A percentile compares a stretch with the other conserved stretches of the same genome.
phyloP scores from a whole-genome alignment of 164 flowering plant species.

The Macadamia tetraphylla region DNA sequence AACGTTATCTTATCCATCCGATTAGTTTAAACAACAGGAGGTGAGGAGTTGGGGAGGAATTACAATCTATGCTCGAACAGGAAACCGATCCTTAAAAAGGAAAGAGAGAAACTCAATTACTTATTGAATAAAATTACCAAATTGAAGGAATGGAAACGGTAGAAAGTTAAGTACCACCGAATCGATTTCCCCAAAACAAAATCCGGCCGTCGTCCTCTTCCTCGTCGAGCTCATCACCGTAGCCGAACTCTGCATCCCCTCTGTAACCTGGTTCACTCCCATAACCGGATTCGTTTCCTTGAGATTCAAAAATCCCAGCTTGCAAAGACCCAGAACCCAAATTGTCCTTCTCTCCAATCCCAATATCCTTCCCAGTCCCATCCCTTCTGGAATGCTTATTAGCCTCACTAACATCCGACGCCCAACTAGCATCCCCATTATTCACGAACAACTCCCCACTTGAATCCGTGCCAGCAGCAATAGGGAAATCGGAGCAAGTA shows the following conservation, averaged over 20 bases:
- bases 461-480: constrained; percentile 79
- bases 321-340: constrained; percentile 33
- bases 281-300: constrained; percentile 82
- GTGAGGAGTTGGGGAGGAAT: neutral
- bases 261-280: constrained; percentile 92
- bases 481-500: constrained; percentile 74
- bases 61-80: neutral
- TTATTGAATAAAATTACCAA: neutral
- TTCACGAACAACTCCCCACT: constrained; percentile 87
- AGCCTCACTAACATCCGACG: constrained; percentile 75
- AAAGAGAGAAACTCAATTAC: neutral
- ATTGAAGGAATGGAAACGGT: neutral
- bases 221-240: constrained; percentile 89
- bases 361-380: constrained; percentile 14
- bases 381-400: too few relatives aligned
- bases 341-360: constrained; percentile 46
- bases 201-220: constrained; percentile 73
- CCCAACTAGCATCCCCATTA: constrained; percentile 68
- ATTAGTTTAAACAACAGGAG: neutral
- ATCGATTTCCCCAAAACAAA: constrained; percentile 52
- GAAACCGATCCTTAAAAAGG: too few relatives aligned
- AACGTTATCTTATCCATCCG: neutral
- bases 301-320: constrained; percentile 36
- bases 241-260: constrained; percentile 87
- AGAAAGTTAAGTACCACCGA: constrained; percentile 38